Conservation (phyloP, 2,329 filamentous ascomycete species). For the Paecilomyces formosus region DNA sequence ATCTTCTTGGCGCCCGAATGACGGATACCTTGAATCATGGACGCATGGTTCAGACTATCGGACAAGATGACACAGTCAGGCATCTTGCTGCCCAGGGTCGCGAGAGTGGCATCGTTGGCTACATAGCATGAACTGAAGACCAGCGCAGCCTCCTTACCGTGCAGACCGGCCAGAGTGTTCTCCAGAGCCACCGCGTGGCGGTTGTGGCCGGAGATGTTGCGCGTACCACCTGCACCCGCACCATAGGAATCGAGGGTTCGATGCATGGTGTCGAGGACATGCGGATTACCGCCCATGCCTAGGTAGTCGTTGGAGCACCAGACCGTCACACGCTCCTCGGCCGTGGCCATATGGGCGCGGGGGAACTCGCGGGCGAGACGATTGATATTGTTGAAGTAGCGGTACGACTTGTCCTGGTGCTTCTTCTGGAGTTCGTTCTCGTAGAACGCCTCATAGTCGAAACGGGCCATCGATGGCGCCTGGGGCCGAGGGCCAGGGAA, state of each 20-base stretch:
- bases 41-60: slow-evolving; percentile 94
- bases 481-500: slow-evolving; percentile 39
- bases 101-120: slow-evolving; percentile 92
- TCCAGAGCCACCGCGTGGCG: slow-evolving; percentile 85
- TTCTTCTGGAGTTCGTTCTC: slow-evolving; percentile 88
- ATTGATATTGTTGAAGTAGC: slow-evolving; percentile 99
- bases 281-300: slow-evolving; percentile 87
- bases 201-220: slow-evolving; percentile 98
- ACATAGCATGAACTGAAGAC: slow-evolving; percentile 99
- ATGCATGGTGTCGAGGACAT: slow-evolving; percentile 88
- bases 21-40: slow-evolving; percentile 98
- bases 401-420: slow-evolving; percentile 98
- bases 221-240: slow-evolving; percentile 86
- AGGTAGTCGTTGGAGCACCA: slow-evolving; percentile 99
- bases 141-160: slow-evolving; percentile 83
- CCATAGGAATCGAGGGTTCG: slow-evolving; percentile 91
- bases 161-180: slow-evolving; percentile 72
- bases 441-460: slow-evolving; percentile 91
- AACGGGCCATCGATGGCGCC: slow-evolving; percentile 51
- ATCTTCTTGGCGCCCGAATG: slow-evolving; percentile 96
- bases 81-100: slow-evolving; percentile 92
- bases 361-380: slow-evolving; percentile 94
- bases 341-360: slow-evolving; percentile 78
- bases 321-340: slow-evolving; percentile 83
- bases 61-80: slow-evolving; percentile 97